Conservation (phyloP, 2,329 filamentous ascomycete species). For the Hypoxylon sp. region DNA sequence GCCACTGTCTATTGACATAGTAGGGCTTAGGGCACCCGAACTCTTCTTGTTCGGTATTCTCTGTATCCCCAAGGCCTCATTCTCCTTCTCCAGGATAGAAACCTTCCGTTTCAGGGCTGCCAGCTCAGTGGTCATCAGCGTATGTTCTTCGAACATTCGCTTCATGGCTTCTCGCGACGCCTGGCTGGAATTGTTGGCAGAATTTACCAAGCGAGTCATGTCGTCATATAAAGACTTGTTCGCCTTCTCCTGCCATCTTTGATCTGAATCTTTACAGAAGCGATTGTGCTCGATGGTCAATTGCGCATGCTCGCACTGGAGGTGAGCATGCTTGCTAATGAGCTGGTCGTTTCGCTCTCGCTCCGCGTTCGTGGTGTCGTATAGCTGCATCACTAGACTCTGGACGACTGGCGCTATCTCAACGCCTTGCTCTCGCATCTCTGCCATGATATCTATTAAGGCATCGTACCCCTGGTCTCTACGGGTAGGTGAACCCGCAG, state of each 20-base stretch:
- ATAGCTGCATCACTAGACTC: slow-evolving; percentile 3
- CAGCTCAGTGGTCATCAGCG: slow-evolving; percentile 15
- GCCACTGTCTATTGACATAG: background rate
- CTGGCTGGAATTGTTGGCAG: background rate
- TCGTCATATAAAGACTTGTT: background rate
- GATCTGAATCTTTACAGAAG: background rate
- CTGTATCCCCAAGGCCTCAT: background rate
- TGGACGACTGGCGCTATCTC: slow-evolving; percentile 6
- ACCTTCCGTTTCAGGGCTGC: slow-evolving; percentile 7
- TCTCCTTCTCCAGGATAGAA: slow-evolving; percentile 11
- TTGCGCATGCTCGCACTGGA: slow-evolving; percentile 15
- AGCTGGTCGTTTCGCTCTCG: slow-evolving; percentile 9
- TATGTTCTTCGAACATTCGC: slow-evolving; percentile 22
- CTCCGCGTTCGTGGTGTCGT: background rate
- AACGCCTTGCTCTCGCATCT: slow-evolving; percentile 15
- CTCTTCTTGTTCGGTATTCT: background rate
- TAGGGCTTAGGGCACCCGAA: background rate
- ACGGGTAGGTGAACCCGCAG: background rate
- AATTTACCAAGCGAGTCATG: slow-evolving; percentile 7
- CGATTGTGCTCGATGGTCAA: slow-evolving; percentile 13
- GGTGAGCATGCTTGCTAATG: slow-evolving; percentile 1
- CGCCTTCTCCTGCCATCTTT: background rate
- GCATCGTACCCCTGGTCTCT: background rate
- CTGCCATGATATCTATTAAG: slow-evolving; percentile 17
- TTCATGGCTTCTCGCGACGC: background rate